phyloP scores from a whole-genome alignment of 768 basidiomycete genomes.

The Lactarius hengduanensis region DNA sequence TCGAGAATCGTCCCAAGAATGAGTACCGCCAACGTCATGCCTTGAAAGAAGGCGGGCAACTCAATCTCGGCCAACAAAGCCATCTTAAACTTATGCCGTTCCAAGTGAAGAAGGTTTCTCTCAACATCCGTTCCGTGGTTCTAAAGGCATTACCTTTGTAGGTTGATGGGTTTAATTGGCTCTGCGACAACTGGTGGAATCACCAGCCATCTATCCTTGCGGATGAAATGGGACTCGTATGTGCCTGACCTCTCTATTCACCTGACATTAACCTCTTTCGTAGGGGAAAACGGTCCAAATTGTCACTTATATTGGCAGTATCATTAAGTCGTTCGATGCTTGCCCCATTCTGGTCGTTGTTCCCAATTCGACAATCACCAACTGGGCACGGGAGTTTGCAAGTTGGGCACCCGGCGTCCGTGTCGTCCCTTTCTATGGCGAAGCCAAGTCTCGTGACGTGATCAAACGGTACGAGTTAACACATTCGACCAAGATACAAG shows the following conservation, averaged over 20 bases:
- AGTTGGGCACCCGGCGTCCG: slow-evolving; percentile 74
- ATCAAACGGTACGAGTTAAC: slow-evolving; percentile 80
- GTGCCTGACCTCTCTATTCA: slow-evolving; percentile 24
- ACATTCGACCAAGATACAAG: slow-evolving; percentile 44
- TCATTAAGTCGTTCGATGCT: slow-evolving; percentile 53
- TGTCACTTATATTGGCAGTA: slow-evolving; percentile 73
- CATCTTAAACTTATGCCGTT: slow-evolving; percentile 80
- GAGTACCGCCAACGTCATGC: slow-evolving; percentile 48
- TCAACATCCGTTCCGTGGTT: slow-evolving; percentile 5
- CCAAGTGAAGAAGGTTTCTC: slow-evolving; percentile 51
- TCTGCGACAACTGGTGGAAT: slow-evolving; percentile 86
- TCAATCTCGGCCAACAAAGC: slow-evolving; percentile 64
- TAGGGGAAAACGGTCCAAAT: slow-evolving; percentile 94
- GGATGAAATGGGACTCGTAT: slow-evolving; percentile 95
- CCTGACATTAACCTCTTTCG: neutral
- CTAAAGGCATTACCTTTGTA: slow-evolving; percentile 31
- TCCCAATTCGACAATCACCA: slow-evolving; percentile 93
- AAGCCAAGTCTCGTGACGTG: slow-evolving; percentile 72
- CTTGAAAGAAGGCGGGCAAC: slow-evolving; percentile 45
- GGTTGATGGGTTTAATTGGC: slow-evolving; percentile 83
- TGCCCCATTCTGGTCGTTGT: slow-evolving; percentile 89
- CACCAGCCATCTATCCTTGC: slow-evolving; percentile 85
- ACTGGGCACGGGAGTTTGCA: slow-evolving; percentile 94
- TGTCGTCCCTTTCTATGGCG: slow-evolving; percentile 87
- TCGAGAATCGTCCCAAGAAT: slow-evolving; percentile 56